These are phyloP conservation scores for Craspedostauros australis DNA, from an alignment of 108 stramenopile genomes.

Conservation along the genomic window DNA sequence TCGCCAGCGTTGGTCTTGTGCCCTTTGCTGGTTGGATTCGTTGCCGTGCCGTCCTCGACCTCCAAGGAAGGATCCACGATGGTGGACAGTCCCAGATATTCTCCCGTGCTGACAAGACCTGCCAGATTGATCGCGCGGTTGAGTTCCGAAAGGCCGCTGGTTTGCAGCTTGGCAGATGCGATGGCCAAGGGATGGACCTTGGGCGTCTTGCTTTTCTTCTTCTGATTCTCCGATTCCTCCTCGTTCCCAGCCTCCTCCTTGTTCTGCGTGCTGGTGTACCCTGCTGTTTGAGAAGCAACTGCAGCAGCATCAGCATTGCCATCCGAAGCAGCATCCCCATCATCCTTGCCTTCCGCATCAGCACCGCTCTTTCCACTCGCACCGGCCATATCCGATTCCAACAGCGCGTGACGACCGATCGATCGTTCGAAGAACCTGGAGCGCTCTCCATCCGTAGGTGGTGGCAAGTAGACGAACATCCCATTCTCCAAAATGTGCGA, in stretches of 20 bases:
- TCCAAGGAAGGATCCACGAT: slow-evolving; percentile 54
- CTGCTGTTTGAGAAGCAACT: too few relatives aligned
- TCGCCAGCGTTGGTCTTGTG: neutral
- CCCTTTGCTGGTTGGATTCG: slow-evolving; percentile 4
- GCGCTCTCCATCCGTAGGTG: slow-evolving; percentile 42
- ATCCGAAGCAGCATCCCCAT: neutral
- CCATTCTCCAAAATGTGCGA: slow-evolving; percentile 84
- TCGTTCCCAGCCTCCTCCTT: slow-evolving; percentile 9
- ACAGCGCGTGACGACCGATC: slow-evolving; percentile 57
- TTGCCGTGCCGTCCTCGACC: slow-evolving; percentile 8
- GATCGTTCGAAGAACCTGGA: slow-evolving; percentile 64
- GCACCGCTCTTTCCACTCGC: slow-evolving; percentile 4
- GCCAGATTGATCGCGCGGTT: slow-evolving; percentile 78
- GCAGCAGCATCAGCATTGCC: too few relatives aligned
- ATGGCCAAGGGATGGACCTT: slow-evolving; percentile 67
- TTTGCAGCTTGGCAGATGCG: slow-evolving; percentile 64
- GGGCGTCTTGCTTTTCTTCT: slow-evolving; percentile 23
- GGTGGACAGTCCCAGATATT: slow-evolving; percentile 72
- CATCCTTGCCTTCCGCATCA: slow-evolving; percentile 2
- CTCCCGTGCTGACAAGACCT: slow-evolving; percentile 45
- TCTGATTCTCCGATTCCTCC: slow-evolving; percentile 15
- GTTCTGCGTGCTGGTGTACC: neutral
- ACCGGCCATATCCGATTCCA: slow-evolving; percentile 23
- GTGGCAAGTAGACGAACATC: slow-evolving; percentile 55
- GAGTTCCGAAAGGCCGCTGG: slow-evolving; percentile 67